These are phyloP conservation scores for Mycena leptocephala DNA, from an alignment of 768 basidiomycete genomes.

Conservation along the genomic window DNA sequence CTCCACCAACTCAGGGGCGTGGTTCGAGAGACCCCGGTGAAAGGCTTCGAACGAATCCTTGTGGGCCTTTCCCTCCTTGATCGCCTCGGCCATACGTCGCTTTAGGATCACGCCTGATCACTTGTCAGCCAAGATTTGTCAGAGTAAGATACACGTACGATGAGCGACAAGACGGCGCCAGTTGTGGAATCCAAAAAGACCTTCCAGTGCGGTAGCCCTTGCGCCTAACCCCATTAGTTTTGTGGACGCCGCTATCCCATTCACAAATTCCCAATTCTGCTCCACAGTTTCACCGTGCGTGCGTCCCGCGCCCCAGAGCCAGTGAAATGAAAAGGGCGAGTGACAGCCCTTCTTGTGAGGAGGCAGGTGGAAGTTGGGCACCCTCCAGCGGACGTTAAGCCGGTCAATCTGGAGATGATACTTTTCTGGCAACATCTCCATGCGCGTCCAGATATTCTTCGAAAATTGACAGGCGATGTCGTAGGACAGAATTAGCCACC, in stretches of 20 bases:
- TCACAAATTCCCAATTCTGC: no score
- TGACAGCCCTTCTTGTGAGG: no score
- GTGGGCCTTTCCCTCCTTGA: not conserved
- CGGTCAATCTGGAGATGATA: not conserved
- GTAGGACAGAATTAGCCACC: not conserved
- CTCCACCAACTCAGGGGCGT: not conserved
- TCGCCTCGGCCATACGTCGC: not conserved
- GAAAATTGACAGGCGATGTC: conserved; percentile 9
- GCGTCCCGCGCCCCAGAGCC: no score
- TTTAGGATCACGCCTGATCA: not conserved
- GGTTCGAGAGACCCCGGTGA: not conserved
- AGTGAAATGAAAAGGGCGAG: not conserved
- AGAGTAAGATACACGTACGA: not conserved
- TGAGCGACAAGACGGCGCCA: not conserved
- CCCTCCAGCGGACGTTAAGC: not conserved
- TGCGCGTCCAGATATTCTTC: not conserved
- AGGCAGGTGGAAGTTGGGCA: no score
- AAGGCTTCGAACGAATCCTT: not conserved
- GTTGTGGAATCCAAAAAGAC: no score
- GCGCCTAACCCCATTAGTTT: not conserved
- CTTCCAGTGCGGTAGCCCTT: not conserved
- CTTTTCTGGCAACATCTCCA: not conserved
- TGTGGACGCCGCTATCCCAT: no score
- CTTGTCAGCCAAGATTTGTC: no score
- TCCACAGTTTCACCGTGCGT: no score